phyloP scores from a whole-genome alignment of 441 rosid species.

The Jatropha podagrica region DNA sequence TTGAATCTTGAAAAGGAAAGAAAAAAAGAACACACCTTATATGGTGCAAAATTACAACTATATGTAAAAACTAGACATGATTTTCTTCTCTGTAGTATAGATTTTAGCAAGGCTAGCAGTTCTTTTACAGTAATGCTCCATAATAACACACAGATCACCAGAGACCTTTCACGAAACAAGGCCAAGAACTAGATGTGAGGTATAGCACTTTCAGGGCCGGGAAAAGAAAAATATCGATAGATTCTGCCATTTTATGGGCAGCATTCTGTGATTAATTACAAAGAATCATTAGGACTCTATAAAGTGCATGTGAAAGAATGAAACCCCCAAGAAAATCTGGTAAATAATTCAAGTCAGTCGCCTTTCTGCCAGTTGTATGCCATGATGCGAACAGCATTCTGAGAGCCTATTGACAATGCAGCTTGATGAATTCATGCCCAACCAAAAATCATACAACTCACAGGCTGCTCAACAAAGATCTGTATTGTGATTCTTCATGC shows the following conservation, averaged over 20 bases:
- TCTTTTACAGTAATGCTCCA: too few species aligned
- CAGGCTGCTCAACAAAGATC: background rate
- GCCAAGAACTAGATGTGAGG: background rate
- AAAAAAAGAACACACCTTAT: too few species aligned
- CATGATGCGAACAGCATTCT: background rate
- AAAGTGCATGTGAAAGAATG: background rate
- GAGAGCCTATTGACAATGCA: background rate
- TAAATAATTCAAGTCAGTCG: background rate
- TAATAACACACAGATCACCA: too few species aligned
- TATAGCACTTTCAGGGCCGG: background rate
- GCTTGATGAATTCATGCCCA: background rate
- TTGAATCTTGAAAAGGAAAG: too few species aligned
- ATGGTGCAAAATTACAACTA: too few species aligned
- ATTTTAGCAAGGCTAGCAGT: too few species aligned
- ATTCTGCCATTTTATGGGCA: background rate
- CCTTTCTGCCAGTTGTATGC: background rate
- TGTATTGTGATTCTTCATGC: background rate
- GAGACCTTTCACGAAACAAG: too few species aligned
- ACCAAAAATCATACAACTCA: constrained; percentile 3
- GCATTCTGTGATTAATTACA: background rate
- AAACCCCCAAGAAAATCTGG: background rate
- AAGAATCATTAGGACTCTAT: background rate
- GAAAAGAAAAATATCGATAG: too few species aligned
- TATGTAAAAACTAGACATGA: too few species aligned
- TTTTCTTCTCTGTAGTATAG: too few species aligned